These are phyloP conservation scores for Vairimorpha necatrix DNA, from an alignment of 371 early-diverging fungal genomes.

Conservation along the genomic window DNA sequence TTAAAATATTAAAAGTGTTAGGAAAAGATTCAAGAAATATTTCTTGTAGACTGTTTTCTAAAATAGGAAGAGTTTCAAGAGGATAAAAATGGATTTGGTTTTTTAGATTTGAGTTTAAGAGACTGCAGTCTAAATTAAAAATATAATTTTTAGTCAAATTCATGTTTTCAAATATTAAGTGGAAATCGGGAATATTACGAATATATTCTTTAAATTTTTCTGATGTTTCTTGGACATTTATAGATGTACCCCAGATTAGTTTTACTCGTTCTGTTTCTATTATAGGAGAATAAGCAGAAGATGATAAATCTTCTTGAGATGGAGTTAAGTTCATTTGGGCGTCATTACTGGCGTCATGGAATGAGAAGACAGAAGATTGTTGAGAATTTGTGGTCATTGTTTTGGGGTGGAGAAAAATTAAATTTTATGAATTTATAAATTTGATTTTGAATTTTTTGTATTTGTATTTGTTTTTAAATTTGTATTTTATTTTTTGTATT, in stretches of 20 bases:
- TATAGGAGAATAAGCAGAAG: constrained; percentile 40
- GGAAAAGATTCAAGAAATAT: constrained; percentile 71
- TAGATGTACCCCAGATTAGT: constrained; percentile 92
- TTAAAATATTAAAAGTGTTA: constrained; percentile 66
- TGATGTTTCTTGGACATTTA: constrained; percentile 82
- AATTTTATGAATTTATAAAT: neutral
- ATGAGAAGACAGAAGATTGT: constrained; percentile 62
- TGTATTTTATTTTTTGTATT: too few relatives aligned
- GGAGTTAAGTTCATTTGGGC: constrained; percentile 47
- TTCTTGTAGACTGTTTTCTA: constrained; percentile 81
- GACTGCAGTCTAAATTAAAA: constrained; percentile 40
- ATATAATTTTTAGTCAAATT: constrained; percentile 49
- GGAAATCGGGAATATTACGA: constrained; percentile 55
- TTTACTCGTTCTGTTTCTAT: constrained; percentile 60
- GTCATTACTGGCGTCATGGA: constrained; percentile 63
- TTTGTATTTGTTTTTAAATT: too few relatives aligned
- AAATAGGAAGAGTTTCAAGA: constrained; percentile 84
- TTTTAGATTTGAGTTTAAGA: constrained; percentile 66
- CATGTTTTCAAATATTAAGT: constrained; percentile 35
- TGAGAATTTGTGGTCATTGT: constrained; percentile 45
- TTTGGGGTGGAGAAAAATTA: neutral
- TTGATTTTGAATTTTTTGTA: too few relatives aligned
- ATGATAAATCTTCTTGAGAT: constrained; percentile 44
- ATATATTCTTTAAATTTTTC: constrained; percentile 81
- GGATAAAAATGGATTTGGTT: constrained; percentile 84